phyloP scores from a whole-genome alignment of 441 rosid genomes.

The Pelargonium myrrhifolium region DNA sequence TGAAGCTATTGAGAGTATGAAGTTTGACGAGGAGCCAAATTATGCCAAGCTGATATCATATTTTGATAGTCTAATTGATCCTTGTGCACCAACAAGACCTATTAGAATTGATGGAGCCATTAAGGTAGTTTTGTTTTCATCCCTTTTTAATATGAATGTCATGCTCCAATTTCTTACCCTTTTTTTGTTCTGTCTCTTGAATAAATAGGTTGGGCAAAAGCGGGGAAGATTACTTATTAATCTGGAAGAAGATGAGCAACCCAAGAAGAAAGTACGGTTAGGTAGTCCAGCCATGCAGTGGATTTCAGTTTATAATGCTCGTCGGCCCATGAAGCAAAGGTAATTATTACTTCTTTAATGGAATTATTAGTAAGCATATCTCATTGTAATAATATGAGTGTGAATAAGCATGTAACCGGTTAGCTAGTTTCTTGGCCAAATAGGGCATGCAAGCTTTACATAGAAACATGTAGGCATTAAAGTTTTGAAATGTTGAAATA shows the following conservation, averaged over 20 bases:
- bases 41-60: slow-evolving; percentile 85
- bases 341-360: slow-evolving; percentile 8
- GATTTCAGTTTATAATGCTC: slow-evolving; percentile 88
- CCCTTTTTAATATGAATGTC: not conserved
- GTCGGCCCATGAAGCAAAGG: slow-evolving; percentile 95
- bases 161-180: not conserved
- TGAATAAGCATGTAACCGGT: too few species aligned
- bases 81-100: slow-evolving; percentile 79
- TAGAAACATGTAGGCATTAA: too few species aligned
- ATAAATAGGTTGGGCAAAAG: slow-evolving; percentile 65
- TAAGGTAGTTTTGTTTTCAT: slow-evolving; percentile 41
- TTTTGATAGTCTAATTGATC: slow-evolving; percentile 80
- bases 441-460: too few species aligned
- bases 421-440: too few species aligned
- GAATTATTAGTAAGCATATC: not conserved
- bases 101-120: slow-evolving; percentile 93
- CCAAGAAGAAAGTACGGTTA: slow-evolving; percentile 83
- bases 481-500: too few species aligned
- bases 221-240: slow-evolving; percentile 62
- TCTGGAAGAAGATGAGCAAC: slow-evolving; percentile 82
- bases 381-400: too few species aligned
- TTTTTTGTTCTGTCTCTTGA: not conserved
- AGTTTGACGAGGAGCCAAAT: slow-evolving; percentile 90
- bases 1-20: slow-evolving; percentile 78
- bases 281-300: slow-evolving; percentile 98